A percentile compares a stretch with the other conserved stretches of the same genome.
Conservation (phyloP, 345 rosid species). For the Carallia brachiata region DNA sequence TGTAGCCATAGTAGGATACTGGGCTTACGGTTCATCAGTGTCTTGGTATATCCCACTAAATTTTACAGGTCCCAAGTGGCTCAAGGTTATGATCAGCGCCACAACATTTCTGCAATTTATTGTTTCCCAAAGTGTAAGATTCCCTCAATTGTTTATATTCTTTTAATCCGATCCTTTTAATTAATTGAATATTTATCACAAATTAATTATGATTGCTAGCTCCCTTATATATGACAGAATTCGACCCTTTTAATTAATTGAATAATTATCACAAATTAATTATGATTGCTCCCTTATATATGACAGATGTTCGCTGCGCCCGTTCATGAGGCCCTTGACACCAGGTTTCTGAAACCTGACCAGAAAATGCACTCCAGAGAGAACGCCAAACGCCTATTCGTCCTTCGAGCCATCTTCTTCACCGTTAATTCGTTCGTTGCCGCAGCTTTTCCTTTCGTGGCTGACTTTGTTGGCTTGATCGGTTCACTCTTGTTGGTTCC, state of each 20-base stretch:
- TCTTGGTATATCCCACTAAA: conserved; percentile 30
- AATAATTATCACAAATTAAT: not conserved
- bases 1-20: conserved; percentile 26
- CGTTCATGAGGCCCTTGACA: conserved; percentile 32
- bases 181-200: too few species aligned
- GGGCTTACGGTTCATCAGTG: conserved; percentile 35
- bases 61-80: conserved; percentile 28
- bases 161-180: not conserved
- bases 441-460: conserved; percentile 41
- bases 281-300: not conserved
- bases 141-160: not conserved
- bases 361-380: conserved; percentile 18
- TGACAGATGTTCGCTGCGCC: conserved; percentile 32
- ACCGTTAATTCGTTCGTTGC: conserved; percentile 19
- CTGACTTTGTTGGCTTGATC: conserved; percentile 33
- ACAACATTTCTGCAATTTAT: conserved; percentile 29
- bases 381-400: conserved; percentile 16
- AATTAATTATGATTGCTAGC: too few species aligned
- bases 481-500: conserved; percentile 34
- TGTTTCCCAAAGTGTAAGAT: conserved; percentile 31
- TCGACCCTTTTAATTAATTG: not conserved
- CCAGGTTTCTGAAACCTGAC: conserved; percentile 25
- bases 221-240: not conserved
- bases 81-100: conserved; percentile 23
- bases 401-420: conserved; percentile 19